These are phyloP conservation scores for Cicer cuneatum DNA, from an alignment of 306 rosid genomes.

Conservation along the genomic window DNA sequence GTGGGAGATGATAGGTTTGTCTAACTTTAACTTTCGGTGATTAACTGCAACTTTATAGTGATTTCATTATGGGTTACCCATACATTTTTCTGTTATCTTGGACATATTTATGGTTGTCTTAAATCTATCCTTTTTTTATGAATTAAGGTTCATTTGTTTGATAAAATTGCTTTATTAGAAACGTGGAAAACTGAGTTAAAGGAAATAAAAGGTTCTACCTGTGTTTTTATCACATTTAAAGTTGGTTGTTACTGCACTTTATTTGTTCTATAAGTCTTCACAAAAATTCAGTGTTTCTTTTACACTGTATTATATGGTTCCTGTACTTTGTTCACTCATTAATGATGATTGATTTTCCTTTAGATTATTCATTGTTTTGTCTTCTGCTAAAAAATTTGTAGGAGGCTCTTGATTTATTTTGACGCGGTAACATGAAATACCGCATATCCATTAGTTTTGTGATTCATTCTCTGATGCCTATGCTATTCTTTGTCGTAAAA, in stretches of 20 bases:
- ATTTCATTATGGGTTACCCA: slow-evolving; percentile 23
- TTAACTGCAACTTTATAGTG: slow-evolving; percentile 9
- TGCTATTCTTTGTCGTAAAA: slow-evolving; percentile 35
- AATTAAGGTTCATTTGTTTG: slow-evolving; percentile 31
- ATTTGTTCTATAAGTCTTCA: slow-evolving; percentile 13
- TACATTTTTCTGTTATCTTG: slow-evolving; percentile 18
- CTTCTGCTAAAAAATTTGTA: background rate
- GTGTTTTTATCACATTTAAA: background rate
- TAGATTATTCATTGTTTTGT: slow-evolving; percentile 26
- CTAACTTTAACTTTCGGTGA: background rate
- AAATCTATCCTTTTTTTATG: slow-evolving; percentile 12
- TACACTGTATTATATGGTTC: background rate
- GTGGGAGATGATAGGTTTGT: background rate
- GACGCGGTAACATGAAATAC: slow-evolving; percentile 19
- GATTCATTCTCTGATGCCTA: slow-evolving; percentile 21
- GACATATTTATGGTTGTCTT: slow-evolving; percentile 20
- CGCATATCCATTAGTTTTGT: slow-evolving; percentile 10
- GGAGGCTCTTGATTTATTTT: slow-evolving; percentile 19
- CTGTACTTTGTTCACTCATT: background rate
- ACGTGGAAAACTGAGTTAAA: slow-evolving; percentile 16
- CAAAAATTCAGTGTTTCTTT: slow-evolving; percentile 29
- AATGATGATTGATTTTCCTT: slow-evolving; percentile 28
- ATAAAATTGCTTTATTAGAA: slow-evolving; percentile 23
- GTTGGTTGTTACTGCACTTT: slow-evolving; percentile 15
- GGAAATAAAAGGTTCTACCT: slow-evolving; percentile 25